Conservation (phyloP, 768 basidiomycete genomes). For the Hebeloma cylindrosporum region DNA sequence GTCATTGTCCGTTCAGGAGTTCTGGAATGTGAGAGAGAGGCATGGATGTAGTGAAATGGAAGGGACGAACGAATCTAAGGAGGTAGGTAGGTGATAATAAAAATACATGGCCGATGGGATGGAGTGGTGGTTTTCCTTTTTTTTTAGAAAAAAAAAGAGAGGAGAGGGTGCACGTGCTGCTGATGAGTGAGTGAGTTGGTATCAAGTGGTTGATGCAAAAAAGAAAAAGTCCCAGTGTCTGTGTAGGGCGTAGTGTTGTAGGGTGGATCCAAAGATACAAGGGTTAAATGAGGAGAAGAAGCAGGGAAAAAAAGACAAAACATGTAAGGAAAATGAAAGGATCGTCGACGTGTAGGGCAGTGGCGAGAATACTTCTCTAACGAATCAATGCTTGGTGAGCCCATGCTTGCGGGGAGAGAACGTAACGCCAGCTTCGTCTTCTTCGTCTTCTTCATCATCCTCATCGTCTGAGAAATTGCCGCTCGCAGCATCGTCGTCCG, state of each 20-base stretch:
- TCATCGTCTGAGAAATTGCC: conserved; percentile 10
- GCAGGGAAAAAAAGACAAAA: conserved; percentile 3
- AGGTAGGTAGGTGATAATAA: too few relatives aligned
- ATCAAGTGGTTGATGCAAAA: not conserved
- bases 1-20: too few relatives aligned
- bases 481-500: too few relatives aligned
- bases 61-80: too few relatives aligned
- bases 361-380: too few relatives aligned
- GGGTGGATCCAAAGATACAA: not conserved
- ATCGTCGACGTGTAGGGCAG: too few relatives aligned
- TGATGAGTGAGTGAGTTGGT: conserved; percentile 1
- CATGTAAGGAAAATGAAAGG: too few relatives aligned
- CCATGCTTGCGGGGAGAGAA: conserved; percentile 30
- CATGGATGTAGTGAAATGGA: too few relatives aligned
- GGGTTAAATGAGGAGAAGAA: conserved; percentile 4
- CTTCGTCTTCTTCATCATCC: conserved; percentile 19
- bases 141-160: conserved; percentile 9
- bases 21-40: too few relatives aligned
- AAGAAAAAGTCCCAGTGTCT: not conserved
- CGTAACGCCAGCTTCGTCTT: conserved; percentile 30
- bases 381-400: too few relatives aligned
- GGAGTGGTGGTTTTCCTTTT: too few relatives aligned
- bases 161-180: conserved; percentile 1
- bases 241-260: not conserved
- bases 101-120: too few relatives aligned